Conservation (phyloP, 495 filamentous ascomycete species). For the Penicillium maclennaniae region DNA sequence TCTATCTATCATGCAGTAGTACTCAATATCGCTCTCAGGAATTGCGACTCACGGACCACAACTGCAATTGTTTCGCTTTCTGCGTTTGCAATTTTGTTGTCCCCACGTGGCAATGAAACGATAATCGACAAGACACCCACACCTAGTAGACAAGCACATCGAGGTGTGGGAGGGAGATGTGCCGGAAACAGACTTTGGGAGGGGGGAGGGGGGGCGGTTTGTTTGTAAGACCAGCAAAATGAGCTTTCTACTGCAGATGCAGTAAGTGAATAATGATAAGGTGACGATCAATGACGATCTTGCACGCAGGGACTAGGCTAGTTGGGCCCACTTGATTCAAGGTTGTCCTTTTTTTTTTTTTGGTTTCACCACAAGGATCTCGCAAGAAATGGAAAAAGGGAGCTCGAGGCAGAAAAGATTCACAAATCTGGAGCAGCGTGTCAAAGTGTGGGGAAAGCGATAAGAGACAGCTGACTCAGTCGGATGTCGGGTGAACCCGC, state of each 20-base stretch:
- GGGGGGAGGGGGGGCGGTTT: too few species aligned
- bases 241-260: conserved; percentile 4
- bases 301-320: neutral
- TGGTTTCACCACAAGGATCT: neutral
- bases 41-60: conserved; percentile 14
- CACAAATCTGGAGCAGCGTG: conserved; percentile 1
- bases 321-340: conserved; percentile 4
- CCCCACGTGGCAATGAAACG: conserved; percentile 42
- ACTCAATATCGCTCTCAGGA: conserved; percentile 2
- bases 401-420: conserved; percentile 5
- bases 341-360: too few species aligned
- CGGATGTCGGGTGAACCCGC: conserved; percentile 9
- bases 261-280: conserved; percentile 2
- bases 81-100: conserved; percentile 30
- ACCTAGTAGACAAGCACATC: conserved; percentile 42
- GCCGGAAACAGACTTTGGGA: conserved; percentile 17
- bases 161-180: conserved; percentile 37
- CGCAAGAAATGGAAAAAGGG: neutral
- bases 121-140: conserved; percentile 43
- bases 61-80: conserved; percentile 21
- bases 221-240: conserved; percentile 16
- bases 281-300: conserved; percentile 10
- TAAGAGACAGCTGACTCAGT: conserved; percentile 23
- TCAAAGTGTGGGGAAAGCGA: conserved; percentile 24
- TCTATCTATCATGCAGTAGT: neutral